phyloP scores from a whole-genome alignment of 108 stramenopile species.

The Cyclostephanos tholiformis region DNA sequence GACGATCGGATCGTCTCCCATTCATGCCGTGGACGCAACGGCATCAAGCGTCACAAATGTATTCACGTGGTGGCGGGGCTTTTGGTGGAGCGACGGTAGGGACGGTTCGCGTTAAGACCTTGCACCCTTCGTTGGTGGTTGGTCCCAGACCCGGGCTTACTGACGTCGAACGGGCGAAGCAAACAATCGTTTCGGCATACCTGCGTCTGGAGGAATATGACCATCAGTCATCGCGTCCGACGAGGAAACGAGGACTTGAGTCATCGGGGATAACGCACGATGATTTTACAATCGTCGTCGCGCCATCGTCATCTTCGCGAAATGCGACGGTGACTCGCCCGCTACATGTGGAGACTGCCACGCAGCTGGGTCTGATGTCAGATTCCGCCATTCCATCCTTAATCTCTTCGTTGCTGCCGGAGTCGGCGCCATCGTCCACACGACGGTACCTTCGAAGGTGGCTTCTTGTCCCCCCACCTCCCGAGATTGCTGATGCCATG shows the following conservation, averaged over 20 bases:
- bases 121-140: slow-evolving; percentile 50
- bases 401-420: slow-evolving; percentile 59
- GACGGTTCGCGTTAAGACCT: slow-evolving; percentile 35
- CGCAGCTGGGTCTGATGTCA: slow-evolving; percentile 72
- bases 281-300: slow-evolving; percentile 26
- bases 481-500: slow-evolving; percentile 71
- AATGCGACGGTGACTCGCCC: slow-evolving; percentile 14
- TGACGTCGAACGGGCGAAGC: slow-evolving; percentile 57
- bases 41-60: slow-evolving; percentile 1
- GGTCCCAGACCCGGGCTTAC: slow-evolving; percentile 33
- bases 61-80: not conserved
- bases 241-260: slow-evolving; percentile 23
- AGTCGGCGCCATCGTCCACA: slow-evolving; percentile 64
- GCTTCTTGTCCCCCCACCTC: slow-evolving; percentile 79
- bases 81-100: not conserved
- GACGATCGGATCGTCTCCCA: slow-evolving; percentile 36
- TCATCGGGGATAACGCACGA: slow-evolving; percentile 26
- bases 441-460: slow-evolving; percentile 70
- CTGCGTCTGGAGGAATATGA: slow-evolving; percentile 38
- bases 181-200: slow-evolving; percentile 52
- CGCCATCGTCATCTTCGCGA: slow-evolving; percentile 28
- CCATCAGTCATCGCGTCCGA: slow-evolving; percentile 1
- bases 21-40: slow-evolving; percentile 46
- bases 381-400: slow-evolving; percentile 72
- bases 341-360: slow-evolving; percentile 71